These are phyloP conservation scores for Zoysia japonica DNA, from an alignment of 176 grass and related monocot genomes.

Conservation along the genomic window DNA sequence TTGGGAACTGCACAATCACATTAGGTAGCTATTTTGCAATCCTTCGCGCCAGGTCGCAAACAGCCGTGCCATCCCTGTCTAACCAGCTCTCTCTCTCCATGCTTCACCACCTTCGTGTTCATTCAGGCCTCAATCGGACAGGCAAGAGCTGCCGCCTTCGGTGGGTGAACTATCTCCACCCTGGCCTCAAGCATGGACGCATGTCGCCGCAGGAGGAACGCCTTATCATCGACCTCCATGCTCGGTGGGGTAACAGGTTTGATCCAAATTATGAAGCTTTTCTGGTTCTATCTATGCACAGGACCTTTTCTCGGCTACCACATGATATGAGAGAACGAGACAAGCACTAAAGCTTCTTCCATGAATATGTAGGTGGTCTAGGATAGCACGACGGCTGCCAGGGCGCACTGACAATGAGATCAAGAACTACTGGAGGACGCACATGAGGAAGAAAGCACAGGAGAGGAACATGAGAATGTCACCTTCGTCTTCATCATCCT, in stretches of 20 bases:
- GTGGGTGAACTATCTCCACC: conserved; percentile 92
- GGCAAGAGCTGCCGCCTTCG: conserved; percentile 87
- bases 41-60: conserved; percentile 42
- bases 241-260: conserved; percentile 87
- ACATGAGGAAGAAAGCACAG: conserved; percentile 93
- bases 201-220: conserved; percentile 77
- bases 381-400: conserved; percentile 72
- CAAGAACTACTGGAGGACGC: conserved; percentile 95
- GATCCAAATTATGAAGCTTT: not conserved
- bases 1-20: conserved; percentile 65
- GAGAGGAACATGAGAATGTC: conserved; percentile 54
- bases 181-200: conserved; percentile 80
- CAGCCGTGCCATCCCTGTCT: conserved; percentile 30
- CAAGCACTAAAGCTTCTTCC: conserved; percentile 12
- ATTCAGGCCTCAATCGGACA: conserved; percentile 75
- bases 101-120: conserved; percentile 8
- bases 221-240: conserved; percentile 74
- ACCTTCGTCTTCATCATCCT: conserved; percentile 60
- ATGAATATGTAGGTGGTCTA: conserved; percentile 63
- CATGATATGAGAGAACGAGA: not conserved
- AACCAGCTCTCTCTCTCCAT: conserved; percentile 30
- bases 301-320: not conserved
- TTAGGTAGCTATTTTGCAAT: conserved; percentile 61
- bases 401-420: conserved; percentile 91
- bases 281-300: not conserved